These are phyloP conservation scores for Sporobolomyces pararoseus DNA, from an alignment of 768 basidiomycete genomes.

Conservation along the genomic window DNA sequence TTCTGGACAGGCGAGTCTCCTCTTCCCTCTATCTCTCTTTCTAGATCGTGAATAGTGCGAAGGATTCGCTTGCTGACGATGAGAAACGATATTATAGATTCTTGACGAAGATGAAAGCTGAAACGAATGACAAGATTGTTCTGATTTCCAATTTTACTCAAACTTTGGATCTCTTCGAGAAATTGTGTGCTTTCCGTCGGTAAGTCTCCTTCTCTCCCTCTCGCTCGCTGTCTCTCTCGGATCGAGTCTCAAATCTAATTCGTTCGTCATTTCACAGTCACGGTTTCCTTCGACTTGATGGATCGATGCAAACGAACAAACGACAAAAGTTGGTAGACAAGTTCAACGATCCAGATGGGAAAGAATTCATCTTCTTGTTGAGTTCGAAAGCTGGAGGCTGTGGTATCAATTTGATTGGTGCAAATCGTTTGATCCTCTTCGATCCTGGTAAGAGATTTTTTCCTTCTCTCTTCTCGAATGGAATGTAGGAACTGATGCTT, in stretches of 20 bases:
- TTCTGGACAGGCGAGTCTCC: slow-evolving; percentile 43
- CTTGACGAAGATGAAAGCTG: slow-evolving; percentile 62
- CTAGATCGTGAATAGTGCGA: neutral
- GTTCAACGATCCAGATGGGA: slow-evolving; percentile 64
- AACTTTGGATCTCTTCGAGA: slow-evolving; percentile 86
- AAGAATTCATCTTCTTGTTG: slow-evolving; percentile 76
- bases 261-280: slow-evolving; percentile 14
- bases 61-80: too few relatives aligned
- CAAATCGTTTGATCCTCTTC: slow-evolving; percentile 67
- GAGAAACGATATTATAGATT: slow-evolving; percentile 20
- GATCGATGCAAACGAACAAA: slow-evolving; percentile 54
- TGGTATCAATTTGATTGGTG: slow-evolving; percentile 89
- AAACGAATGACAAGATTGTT: slow-evolving; percentile 89
- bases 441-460: slow-evolving; percentile 45
- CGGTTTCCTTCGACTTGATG: slow-evolving; percentile 43
- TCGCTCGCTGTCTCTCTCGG: neutral
- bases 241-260: too few relatives aligned
- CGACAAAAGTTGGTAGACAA: slow-evolving; percentile 82
- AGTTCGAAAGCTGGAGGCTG: slow-evolving; percentile 95
- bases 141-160: slow-evolving; percentile 93
- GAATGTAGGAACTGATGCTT: neutral
- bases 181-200: slow-evolving; percentile 37
- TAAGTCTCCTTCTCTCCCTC: slow-evolving; percentile 7
- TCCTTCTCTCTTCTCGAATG: slow-evolving; percentile 15
- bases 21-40: neutral